phyloP scores from a whole-genome alignment of 2,329 filamentous ascomycete genomes.

The Mycosphaerella sp. region DNA sequence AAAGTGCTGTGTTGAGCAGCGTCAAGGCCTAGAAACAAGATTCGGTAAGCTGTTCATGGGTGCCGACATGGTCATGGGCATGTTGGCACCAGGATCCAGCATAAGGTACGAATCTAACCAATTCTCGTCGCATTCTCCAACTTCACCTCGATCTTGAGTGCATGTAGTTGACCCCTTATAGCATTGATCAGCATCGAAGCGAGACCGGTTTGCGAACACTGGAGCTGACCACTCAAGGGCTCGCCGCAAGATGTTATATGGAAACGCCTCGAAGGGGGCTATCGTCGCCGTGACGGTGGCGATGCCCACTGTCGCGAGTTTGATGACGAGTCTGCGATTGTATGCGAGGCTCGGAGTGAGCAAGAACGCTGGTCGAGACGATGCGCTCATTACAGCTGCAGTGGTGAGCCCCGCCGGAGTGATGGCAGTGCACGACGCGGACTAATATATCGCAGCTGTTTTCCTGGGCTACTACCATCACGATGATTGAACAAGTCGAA shows the following conservation, averaged over 20 bases:
- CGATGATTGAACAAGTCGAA: constrained; percentile 1
- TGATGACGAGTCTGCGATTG: constrained; percentile 18
- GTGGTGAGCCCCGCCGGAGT: constrained; percentile 3
- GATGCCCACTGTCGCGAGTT: constrained; percentile 21
- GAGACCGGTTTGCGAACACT: background rate
- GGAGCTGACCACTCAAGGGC: background rate
- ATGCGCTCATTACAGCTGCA: constrained; percentile 8
- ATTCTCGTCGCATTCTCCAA: background rate
- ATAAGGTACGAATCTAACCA: background rate
- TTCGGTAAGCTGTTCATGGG: background rate
- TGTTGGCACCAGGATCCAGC: background rate
- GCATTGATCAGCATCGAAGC: background rate
- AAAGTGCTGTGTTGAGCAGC: no score
- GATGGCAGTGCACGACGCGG: background rate
- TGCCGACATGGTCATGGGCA: background rate
- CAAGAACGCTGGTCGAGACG: constrained; percentile 12
- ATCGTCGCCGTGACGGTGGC: constrained; percentile 20
- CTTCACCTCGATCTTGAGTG: background rate
- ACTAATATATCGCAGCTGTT: background rate
- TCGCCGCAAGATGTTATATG: background rate
- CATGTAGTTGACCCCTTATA: no score
- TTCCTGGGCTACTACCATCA: background rate
- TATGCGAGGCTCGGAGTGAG: constrained; percentile 11
- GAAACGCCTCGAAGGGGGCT: background rate
- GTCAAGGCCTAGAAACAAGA: no score